Base-by-base conservation (phyloP, 108 stramenopile species). In the Nitzschia putrida region DNA sequence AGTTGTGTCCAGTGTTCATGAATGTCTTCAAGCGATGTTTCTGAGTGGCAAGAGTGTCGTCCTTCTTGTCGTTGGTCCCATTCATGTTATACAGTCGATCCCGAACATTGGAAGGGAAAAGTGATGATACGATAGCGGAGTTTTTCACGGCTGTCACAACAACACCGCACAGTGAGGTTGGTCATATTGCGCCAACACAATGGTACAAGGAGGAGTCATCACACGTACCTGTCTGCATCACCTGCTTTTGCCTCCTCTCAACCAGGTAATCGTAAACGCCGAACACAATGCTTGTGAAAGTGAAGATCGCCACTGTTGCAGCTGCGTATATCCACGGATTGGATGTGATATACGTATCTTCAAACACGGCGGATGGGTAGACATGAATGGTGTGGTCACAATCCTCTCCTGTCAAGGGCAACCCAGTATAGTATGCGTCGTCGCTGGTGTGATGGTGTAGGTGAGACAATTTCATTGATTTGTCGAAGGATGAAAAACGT, bases 31-130 rank as follows among this genome's bases (percentile, higher is more conserved):
- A 14, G 13, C 20, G 60, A 16, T 61, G 16, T 29, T 21, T 41
- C 42, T 61, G 38, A 20, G 60, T 43, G 26, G 26, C 18, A 44
- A 11, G 9, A 13, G 9, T 44, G 13, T 13, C 13, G 44, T 44
- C 44, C 11, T 9, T 9, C 9, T 9, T 11, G 44, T 45, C 61
- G n/a, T 66, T 50, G 24, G 12, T 39, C n/a, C n/a, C n/a, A 20
- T 23, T 22, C 16, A 10, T 34, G 24, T 18, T 11, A 21, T 68
- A 81, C 8, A 83, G 74, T 0, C 83, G 71, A 24, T 79, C 82
- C 11, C 73, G 71, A 57, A 84, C 80, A 18, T 75, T 66, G 13
- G 81, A 57, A 13, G 81, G 83, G 66, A 87, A 84, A 60, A 87
- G 66, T 42, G 63, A 53, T 54, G 82, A 76, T 20, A 87, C 83